Evolutionary conservation across 306 rosid genomes (phyloP), one percentile per base, ranked within the genome.

Genomic region (Lupinus albus): DNA sequence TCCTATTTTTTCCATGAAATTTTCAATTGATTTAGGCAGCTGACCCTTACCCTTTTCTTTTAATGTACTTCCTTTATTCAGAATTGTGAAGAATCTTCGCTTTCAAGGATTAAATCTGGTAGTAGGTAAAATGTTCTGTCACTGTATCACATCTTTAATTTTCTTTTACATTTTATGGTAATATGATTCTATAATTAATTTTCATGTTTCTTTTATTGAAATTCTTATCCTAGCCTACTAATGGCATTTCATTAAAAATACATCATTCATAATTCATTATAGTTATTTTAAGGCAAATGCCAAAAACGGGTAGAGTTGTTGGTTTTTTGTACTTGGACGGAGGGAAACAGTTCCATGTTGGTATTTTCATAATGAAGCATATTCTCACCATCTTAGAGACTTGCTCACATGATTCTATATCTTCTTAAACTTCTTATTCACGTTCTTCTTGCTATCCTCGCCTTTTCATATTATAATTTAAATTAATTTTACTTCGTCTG

Each of bases 11-110:
- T 28, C 60, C 33, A 38, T 63, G 28, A 25, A 13, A 11, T 68
- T 72, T 57, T 45, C 21, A 15, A 48, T 68, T 14, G 63, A 17
- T 38, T 61, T 56, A 5, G 35, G 56, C 10, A 51, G 14, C 64
- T 64, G 39, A 64, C 54, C 10, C 62, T 72, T 56, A 71, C 42
- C 56, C 70, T 66, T 68, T 28, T 61, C 59, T 38, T 36, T 17
- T 51, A 64, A 25, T 82, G 18, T 30, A 50, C 69, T 51, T 38
- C 20, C 67, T 65, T 67, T 66, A 47, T 80, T 76, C 86, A 91
- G 97, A 88, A 72, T 74, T 56, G 69, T 80, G 71, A 59, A 83
- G 85, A 76, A 68, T 82, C 86, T 67, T 80, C 86, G 47, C 71
- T 62, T 69, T 63, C 82, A 21, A 67, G 73, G 79, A 81, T 57